A percentile compares a stretch with the other conserved stretches of the same genome.
These are phyloP conservation scores for Samsoniella hepiali DNA, from an alignment of 2,329 filamentous ascomycete species.

Conservation along the genomic window DNA sequence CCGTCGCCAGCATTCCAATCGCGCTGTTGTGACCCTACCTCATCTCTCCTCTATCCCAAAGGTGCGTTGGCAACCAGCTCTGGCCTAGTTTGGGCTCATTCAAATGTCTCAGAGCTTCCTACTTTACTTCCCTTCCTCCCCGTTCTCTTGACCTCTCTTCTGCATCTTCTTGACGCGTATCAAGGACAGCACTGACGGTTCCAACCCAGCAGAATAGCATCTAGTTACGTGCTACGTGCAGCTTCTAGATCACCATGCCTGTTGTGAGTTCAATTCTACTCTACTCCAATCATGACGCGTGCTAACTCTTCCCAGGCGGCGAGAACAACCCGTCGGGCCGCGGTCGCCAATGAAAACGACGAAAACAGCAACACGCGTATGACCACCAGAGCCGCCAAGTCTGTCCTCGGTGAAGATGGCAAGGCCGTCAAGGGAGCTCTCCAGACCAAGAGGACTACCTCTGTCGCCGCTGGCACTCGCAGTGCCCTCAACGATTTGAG, in stretches of 20 bases:
- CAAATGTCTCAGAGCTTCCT: constrained; percentile 31
- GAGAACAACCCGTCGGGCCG: constrained; percentile 69
- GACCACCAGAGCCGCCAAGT: constrained; percentile 91
- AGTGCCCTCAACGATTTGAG: constrained; percentile 89
- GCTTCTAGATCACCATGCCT: constrained; percentile 18
- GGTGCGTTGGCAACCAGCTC: constrained; percentile 32
- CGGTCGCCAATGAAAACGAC: constrained; percentile 88
- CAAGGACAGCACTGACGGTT: constrained; percentile 5
- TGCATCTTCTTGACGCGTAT: constrained; percentile 12
- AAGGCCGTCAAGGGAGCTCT: constrained; percentile 62
- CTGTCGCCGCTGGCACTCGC: constrained; percentile 63
- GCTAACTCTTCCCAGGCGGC: constrained; percentile 41
- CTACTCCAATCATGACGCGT: not conserved
- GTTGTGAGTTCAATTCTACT: constrained; percentile 8
- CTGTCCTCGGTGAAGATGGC: constrained; percentile 62
- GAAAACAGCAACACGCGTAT: constrained; percentile 85
- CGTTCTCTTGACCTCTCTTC: constrained; percentile 5
- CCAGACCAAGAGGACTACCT: constrained; percentile 64
- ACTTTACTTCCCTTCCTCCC: constrained; percentile 20
- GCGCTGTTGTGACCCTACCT: constrained; percentile 32
- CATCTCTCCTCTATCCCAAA: constrained; percentile 32
- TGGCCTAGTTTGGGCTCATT: constrained; percentile 19
- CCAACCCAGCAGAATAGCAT: constrained; percentile 11
- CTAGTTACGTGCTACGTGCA: constrained; percentile 17
- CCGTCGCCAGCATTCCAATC: constrained; percentile 37